A percentile compares a stretch with the other conserved stretches of the same genome.
Conservation (phyloP, 1,284 basidiomycete species). For the Mycena citricolor region DNA sequence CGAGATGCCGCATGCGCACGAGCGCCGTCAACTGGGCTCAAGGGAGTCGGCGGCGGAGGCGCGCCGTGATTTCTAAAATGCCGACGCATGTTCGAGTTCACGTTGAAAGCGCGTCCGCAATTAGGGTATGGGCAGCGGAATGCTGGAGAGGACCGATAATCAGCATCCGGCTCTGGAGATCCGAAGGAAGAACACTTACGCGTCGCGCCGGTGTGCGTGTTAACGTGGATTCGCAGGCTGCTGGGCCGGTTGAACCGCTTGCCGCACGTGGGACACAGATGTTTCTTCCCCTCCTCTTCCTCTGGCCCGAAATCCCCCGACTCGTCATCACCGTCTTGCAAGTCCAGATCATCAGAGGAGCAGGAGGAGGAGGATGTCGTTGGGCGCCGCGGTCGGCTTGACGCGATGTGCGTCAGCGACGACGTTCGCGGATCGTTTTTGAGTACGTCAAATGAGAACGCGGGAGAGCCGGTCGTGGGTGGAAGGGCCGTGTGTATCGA, state of each 20-base stretch:
- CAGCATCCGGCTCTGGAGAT: too few species aligned
- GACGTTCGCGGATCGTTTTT: slow-evolving; percentile 3
- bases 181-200: slow-evolving; percentile 41
- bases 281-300: slow-evolving; percentile 34
- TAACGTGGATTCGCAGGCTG: slow-evolving; percentile 71
- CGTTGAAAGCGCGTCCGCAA: slow-evolving; percentile 73
- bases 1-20: neutral
- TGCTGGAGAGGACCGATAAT: slow-evolving; percentile 39
- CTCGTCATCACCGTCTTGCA: neutral
- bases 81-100: slow-evolving; percentile 79
- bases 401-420: slow-evolving; percentile 5
- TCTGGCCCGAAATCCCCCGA: neutral
- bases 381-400: neutral
- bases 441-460: slow-evolving; percentile 13
- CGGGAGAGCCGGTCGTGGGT: too few species aligned
- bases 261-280: slow-evolving; percentile 62
- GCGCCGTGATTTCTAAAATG: slow-evolving; percentile 66
- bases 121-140: slow-evolving; percentile 70
- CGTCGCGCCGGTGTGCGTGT: slow-evolving; percentile 77
- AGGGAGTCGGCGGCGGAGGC: neutral
- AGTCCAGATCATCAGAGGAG: slow-evolving; percentile 6
- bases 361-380: neutral
- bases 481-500: too few species aligned
- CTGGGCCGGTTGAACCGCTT: slow-evolving; percentile 78
- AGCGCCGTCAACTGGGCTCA: neutral